Conservation (phyloP, 1,284 basidiomycete species). For the Malassezia obtusa region DNA sequence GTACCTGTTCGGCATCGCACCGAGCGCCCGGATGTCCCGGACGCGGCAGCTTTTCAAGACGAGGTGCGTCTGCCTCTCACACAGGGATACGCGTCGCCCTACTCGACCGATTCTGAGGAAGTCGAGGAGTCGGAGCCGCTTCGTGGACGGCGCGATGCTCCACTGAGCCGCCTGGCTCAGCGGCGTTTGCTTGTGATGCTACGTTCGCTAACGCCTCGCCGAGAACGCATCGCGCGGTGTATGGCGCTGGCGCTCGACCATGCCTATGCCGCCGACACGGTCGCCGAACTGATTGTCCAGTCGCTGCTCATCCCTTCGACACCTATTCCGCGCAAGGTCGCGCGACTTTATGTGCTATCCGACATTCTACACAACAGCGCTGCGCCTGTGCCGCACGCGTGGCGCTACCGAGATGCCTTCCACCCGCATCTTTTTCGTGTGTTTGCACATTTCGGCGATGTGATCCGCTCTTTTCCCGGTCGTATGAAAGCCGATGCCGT, state of each 20-base stretch:
- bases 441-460: conserved; percentile 32
- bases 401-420: conserved; percentile 25
- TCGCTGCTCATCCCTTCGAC: conserved; percentile 61
- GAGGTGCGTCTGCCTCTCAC: not conserved
- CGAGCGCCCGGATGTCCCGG: not conserved
- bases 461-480: conserved; percentile 23
- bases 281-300: conserved; percentile 22
- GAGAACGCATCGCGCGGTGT: conserved; percentile 80
- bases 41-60: conserved; percentile 8
- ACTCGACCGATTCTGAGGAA: conserved; percentile 89
- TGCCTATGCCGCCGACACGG: conserved; percentile 57
- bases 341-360: conserved; percentile 84
- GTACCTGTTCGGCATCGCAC: not conserved
- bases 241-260: conserved; percentile 94
- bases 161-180: conserved; percentile 64
- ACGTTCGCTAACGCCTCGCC: conserved; percentile 68
- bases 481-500: conserved; percentile 33
- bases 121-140: conserved; percentile 75
- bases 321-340: conserved; percentile 87
- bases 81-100: conserved; percentile 51
- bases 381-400: conserved; percentile 65
- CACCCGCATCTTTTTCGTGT: conserved; percentile 23
- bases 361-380: conserved; percentile 97
- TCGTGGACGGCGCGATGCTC: conserved; percentile 47
- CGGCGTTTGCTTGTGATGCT: conserved; percentile 81